These are phyloP conservation scores for Apiospora pterosperma DNA, from an alignment of 2,329 filamentous ascomycete species.

Conservation along the genomic window DNA sequence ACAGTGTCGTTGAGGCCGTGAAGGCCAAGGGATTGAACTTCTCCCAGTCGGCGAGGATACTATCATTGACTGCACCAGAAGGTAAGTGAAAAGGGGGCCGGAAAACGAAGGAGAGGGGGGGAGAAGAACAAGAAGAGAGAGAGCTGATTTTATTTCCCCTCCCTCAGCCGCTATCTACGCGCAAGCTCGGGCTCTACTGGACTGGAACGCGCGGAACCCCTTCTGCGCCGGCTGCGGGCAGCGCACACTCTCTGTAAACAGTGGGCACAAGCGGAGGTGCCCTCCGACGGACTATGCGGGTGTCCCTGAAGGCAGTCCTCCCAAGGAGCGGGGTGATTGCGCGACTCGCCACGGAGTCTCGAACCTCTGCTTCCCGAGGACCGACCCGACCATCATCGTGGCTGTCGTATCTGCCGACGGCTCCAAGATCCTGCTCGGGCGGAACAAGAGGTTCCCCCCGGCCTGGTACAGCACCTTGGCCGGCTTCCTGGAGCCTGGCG, in stretches of 20 bases:
- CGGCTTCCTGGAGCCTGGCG: constrained; percentile 81
- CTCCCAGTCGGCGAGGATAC: constrained; percentile 50
- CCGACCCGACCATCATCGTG: constrained; percentile 93
- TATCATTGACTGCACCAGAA: constrained; percentile 43
- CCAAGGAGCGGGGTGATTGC: constrained; percentile 64
- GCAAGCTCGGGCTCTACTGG: constrained; percentile 80
- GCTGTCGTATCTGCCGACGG: constrained; percentile 82
- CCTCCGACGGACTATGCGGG: constrained; percentile 64
- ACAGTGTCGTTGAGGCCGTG: constrained; percentile 54
- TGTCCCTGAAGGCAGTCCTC: constrained; percentile 32
- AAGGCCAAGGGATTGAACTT: constrained; percentile 63
- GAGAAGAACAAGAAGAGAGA: not conserved
- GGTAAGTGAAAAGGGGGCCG: constrained; percentile 29
- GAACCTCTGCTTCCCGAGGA: constrained; percentile 88
- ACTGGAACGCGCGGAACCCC: constrained; percentile 92
- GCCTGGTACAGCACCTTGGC: constrained; percentile 88
- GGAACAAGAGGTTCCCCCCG: constrained; percentile 78
- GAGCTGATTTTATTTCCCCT: not conserved
- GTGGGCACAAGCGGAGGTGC: constrained; percentile 77
- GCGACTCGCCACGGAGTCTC: constrained; percentile 80
- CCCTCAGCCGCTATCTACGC: constrained; percentile 79
- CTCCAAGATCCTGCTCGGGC: constrained; percentile 75
- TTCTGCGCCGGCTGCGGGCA: constrained; percentile 90
- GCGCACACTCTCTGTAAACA: constrained; percentile 74
- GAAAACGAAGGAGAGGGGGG: not conserved